Conservation (phyloP, 352 stramenopile species). For the Hyaloperonospora brassicae region DNA sequence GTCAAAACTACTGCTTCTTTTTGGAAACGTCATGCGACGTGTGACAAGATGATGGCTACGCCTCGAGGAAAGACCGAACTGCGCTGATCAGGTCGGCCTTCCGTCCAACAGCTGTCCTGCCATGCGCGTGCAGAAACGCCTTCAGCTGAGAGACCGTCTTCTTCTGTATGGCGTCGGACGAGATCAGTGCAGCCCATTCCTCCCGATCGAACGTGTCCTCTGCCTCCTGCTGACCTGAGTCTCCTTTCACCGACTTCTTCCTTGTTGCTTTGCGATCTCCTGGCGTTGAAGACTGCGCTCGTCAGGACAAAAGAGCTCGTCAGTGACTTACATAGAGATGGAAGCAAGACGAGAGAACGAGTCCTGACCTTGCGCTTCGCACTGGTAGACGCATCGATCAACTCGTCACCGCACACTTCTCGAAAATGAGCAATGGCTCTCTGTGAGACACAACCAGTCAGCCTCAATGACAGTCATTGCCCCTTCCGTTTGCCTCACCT, state of each 20-base stretch:
- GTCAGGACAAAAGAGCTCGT: not conserved
- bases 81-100: constrained; percentile 63
- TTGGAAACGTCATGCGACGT: constrained; percentile 1
- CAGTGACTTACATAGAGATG: constrained; percentile 1
- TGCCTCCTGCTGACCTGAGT: constrained; percentile 18
- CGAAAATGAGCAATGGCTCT: constrained; percentile 38
- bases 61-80: constrained; percentile 38
- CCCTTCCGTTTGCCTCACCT: constrained; percentile 22
- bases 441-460: constrained; percentile 14
- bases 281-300: constrained; percentile 20
- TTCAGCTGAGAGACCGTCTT: constrained; percentile 70
- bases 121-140: constrained; percentile 48
- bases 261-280: constrained; percentile 18
- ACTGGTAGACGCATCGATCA: constrained; percentile 36
- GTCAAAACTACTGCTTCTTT: no score
- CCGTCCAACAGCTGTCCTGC: constrained; percentile 31
- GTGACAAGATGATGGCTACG: constrained; percentile 12
- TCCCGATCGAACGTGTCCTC: constrained; percentile 38
- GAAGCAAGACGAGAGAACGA: not conserved
- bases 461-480: not conserved
- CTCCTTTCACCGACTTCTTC: constrained; percentile 41
- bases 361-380: constrained; percentile 44
- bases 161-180: constrained; percentile 51
- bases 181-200: constrained; percentile 42
- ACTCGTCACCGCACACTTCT: constrained; percentile 41